A percentile compares a stretch with the other conserved stretches of the same genome.
Evolutionary conservation across 805 yeast genomes (phyloP).

Genomic region (Wickerhamomyces strasburgensis): DNA sequence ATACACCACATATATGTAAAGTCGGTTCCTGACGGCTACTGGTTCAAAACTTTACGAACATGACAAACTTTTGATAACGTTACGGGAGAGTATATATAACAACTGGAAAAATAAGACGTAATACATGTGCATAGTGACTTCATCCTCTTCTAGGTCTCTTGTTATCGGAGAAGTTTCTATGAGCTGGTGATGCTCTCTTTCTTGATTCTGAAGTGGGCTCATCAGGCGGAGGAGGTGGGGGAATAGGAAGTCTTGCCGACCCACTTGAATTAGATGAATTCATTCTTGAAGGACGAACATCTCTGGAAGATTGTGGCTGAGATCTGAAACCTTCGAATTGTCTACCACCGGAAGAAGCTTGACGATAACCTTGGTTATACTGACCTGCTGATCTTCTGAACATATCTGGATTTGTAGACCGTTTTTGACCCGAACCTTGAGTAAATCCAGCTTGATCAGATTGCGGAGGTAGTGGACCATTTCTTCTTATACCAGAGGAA

Average conservation of each 20-base stretch:
- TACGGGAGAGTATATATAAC: too few species aligned
- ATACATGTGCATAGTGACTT: too few species aligned
- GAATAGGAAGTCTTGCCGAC: neutral
- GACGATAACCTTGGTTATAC: neutral
- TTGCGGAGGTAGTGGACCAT: neutral
- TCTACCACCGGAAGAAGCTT: too few species aligned
- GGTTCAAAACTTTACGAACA: neutral
- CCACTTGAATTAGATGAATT: too few species aligned
- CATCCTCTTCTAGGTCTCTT: conserved; percentile 6
- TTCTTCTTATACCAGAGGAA: neutral
- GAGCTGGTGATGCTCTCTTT: neutral
- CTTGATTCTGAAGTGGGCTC: neutral
- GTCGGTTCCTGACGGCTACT: too few species aligned
- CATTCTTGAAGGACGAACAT: too few species aligned
- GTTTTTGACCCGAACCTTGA: neutral
- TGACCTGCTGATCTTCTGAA: neutral
- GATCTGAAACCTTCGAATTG: too few species aligned
- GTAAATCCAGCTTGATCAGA: neutral
- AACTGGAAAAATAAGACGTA: too few species aligned
- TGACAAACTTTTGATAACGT: neutral
- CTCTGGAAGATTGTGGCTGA: too few species aligned
- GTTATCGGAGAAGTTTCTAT: neutral
- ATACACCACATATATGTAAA: too few species aligned
- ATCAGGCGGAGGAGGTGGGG: neutral
- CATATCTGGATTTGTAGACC: neutral